Percentiles rank a stretch among this genome's conserved stretches.
Conservation (phyloP, 2,329 filamentous ascomycete genomes). For the Karstenula rhodostoma region DNA sequence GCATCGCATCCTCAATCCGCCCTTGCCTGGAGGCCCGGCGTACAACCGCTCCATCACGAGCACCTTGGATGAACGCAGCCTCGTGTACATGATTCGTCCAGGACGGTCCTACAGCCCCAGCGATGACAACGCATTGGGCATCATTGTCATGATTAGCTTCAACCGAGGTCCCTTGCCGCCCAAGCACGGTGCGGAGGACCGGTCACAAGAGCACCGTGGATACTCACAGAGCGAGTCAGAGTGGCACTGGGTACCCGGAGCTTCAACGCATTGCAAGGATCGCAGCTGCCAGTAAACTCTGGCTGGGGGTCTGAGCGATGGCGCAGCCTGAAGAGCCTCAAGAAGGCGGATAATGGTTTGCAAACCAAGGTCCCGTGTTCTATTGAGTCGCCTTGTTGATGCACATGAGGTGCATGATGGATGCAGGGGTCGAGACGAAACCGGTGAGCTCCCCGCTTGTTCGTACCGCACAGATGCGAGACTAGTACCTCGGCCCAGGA, state of each 20-base stretch:
- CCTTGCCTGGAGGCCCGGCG: slow-evolving; percentile 17
- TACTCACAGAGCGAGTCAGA: background rate
- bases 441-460: slow-evolving; percentile 17
- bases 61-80: slow-evolving; percentile 40
- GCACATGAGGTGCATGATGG: background rate
- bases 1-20: slow-evolving; percentile 45
- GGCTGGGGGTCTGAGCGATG: background rate
- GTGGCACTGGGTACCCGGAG: slow-evolving; percentile 20
- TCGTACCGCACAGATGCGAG: background rate
- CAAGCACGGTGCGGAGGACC: background rate
- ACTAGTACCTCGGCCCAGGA: background rate
- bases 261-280: background rate
- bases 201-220: background rate
- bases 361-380: background rate
- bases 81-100: slow-evolving; percentile 46
- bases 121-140: slow-evolving; percentile 32
- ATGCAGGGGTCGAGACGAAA: slow-evolving; percentile 12
- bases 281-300: slow-evolving; percentile 8
- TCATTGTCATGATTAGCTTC: slow-evolving; percentile 46
- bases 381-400: slow-evolving; percentile 4
- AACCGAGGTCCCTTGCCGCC: slow-evolving; percentile 20
- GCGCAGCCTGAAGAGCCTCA: background rate
- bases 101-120: slow-evolving; percentile 29
- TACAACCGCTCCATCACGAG: slow-evolving; percentile 35
- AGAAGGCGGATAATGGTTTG: slow-evolving; percentile 15